phyloP scores from a whole-genome alignment of 2,329 filamentous ascomycete species.

The Alternaria sp. region DNA sequence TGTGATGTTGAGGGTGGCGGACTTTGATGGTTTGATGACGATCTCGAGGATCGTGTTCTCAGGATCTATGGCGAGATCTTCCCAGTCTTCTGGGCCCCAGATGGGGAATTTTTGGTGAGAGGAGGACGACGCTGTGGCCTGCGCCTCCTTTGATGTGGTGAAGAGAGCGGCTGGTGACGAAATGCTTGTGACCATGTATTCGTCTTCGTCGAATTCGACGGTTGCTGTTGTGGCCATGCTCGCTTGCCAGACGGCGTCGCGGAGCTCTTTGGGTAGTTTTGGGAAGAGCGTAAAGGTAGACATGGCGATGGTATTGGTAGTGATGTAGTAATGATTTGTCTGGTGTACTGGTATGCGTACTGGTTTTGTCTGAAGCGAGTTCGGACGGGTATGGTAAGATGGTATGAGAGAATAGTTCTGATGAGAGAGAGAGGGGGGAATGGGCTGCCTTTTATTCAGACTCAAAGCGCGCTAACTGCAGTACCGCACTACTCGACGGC shows the following conservation, averaged over 20 bases:
- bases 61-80: conserved; percentile 7
- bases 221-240: neutral
- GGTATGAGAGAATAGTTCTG: neutral
- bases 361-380: neutral
- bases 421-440: neutral
- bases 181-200: conserved; percentile 13
- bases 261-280: conserved; percentile 5
- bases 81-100: conserved; percentile 12
- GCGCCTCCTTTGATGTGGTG: conserved; percentile 12
- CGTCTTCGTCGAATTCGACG: conserved; percentile 5
- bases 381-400: neutral
- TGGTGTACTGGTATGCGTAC: neutral
- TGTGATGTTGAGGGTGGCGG: conserved; percentile 12
- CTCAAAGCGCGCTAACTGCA: neutral
- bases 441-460: neutral
- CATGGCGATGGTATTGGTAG: neutral
- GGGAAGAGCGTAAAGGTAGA: conserved; percentile 1
- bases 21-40: conserved; percentile 10
- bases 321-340: neutral
- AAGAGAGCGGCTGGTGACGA: conserved; percentile 10
- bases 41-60: conserved; percentile 14
- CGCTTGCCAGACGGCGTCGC: conserved; percentile 1
- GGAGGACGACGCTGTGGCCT: conserved; percentile 4
- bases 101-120: conserved; percentile 7
- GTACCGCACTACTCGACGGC: neutral